These are phyloP conservation scores for Plenodomus lindquistii DNA, from an alignment of 2,329 filamentous ascomycete species.

Conservation along the genomic window DNA sequence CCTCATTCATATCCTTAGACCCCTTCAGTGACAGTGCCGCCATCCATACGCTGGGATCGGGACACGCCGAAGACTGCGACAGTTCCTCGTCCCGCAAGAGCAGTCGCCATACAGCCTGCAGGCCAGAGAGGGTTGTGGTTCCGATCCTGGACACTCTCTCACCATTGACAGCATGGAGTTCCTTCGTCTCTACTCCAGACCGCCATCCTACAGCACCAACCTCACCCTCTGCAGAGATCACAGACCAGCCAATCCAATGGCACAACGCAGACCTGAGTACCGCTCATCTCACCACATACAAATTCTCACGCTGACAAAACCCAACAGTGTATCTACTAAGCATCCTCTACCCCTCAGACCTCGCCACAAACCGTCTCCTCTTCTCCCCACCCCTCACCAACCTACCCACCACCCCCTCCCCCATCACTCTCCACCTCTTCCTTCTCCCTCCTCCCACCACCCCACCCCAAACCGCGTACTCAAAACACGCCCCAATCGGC, in stretches of 20 bases:
- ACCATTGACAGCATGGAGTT: not conserved
- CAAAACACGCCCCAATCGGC: slow-evolving; percentile 15
- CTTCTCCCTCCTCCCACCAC: not conserved
- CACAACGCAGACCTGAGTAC: slow-evolving; percentile 18
- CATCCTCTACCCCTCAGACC: slow-evolving; percentile 15
- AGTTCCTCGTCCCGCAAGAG: not conserved
- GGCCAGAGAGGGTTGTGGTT: slow-evolving; percentile 4
- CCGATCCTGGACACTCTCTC: slow-evolving; percentile 8
- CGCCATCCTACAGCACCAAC: slow-evolving; percentile 2
- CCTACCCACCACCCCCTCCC: slow-evolving; percentile 10
- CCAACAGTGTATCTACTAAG: slow-evolving; percentile 23
- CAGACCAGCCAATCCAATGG: slow-evolving; percentile 14
- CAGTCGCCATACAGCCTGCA: not conserved
- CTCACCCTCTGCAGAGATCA: not conserved
- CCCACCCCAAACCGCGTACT: slow-evolving; percentile 5
- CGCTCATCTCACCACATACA: not conserved
- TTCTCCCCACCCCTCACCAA: slow-evolving; percentile 17
- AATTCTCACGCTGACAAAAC: slow-evolving; percentile 1
- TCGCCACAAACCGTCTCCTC: slow-evolving; percentile 7
- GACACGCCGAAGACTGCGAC: not conserved
- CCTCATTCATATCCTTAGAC: slow-evolving; percentile 3
- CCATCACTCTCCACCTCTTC: slow-evolving; percentile 19
- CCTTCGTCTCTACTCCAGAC: not conserved
- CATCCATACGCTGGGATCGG: not conserved
- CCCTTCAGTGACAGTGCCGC: slow-evolving; percentile 11